Evolutionary conservation across 164 flowering plant species (phyloP), one percentile per base, ranked within the genome.

Genomic region (Taxillus chinensis): DNA sequence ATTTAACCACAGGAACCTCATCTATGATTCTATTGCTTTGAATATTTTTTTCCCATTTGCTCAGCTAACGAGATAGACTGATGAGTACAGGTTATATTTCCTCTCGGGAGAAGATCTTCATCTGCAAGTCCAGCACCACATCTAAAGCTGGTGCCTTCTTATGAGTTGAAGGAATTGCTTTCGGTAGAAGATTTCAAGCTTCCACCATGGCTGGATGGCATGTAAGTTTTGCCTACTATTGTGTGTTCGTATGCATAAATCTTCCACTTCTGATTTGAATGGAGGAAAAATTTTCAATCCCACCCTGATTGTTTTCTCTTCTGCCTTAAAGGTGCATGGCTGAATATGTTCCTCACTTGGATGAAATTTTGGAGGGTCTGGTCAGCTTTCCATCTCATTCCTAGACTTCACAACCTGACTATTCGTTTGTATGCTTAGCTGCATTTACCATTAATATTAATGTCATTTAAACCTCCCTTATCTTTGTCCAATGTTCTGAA

Each of bases 171-270:
- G 74, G 64, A 84, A 49, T 62, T 90, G 13, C 80, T 90, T 70
- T 79, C 95, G 4, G 59, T 84, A 71, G 98, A 93, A 52, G 98
- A 93, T 74, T 81, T 88, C 60, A 93, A 83, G 71, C 98, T 90
- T 70, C 95, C 89, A 64, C 46, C 85, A 59, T 93, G 98, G 98
- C 50, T 79, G 66, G 90, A 83, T 66, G 96, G 97, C 63, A 93
- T 93, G 98, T 93, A 79, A 74, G 93, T 67, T 57, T 37, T 67
- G 46, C 15, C 12, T 15, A 27, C 39, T 62, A 37, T 43, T 49
- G 13, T 38, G 6, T 37, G 12, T 53, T 3, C 59, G n/a, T n/a
- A n/a, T 14, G 62, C 11, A 17, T 62, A 39, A 49, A 49, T 56
- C 9, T 48, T 48, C 51, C 51, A 55, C 58, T 55, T 27, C 27